Percentiles rank a stretch among this genome's conserved stretches.
Conservation (phyloP, 2,329 filamentous ascomycete species). For the Biscogniauxia marginata region DNA sequence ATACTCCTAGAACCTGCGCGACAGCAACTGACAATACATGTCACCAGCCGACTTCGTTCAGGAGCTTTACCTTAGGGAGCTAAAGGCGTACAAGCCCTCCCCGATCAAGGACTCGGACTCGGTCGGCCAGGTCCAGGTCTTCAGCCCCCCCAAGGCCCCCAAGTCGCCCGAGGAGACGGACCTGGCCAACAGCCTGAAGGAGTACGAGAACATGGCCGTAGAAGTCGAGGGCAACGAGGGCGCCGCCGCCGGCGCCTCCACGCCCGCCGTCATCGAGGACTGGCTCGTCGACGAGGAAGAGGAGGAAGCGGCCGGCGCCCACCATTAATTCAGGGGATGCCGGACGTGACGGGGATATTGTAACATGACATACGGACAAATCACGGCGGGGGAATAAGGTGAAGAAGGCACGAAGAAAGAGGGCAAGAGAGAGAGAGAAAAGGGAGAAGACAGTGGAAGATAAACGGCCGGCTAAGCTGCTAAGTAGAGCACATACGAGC, state of each 20-base stretch:
- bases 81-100: slow-evolving; percentile 90
- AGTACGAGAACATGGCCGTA: slow-evolving; percentile 91
- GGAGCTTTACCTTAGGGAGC: slow-evolving; percentile 94
- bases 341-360: not conserved
- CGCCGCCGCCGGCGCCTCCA: slow-evolving; percentile 55
- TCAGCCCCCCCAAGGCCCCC: slow-evolving; percentile 76
- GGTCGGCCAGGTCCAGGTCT: slow-evolving; percentile 88
- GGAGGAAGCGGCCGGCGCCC: slow-evolving; percentile 54
- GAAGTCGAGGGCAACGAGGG: slow-evolving; percentile 88
- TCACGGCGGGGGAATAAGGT: not conserved
- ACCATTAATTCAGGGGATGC: slow-evolving; percentile 43
- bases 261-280: slow-evolving; percentile 58
- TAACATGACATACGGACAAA: slow-evolving; percentile 4
- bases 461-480: not conserved
- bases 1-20: no score
- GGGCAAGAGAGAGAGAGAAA: slow-evolving; percentile 4
- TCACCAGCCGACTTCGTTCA: slow-evolving; percentile 88
- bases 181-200: slow-evolving; percentile 85
- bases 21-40: not conserved
- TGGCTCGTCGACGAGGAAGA: slow-evolving; percentile 82
- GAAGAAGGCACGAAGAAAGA: not conserved
- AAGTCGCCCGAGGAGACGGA: slow-evolving; percentile 90
- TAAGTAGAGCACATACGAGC: not conserved
- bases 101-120: slow-evolving; percentile 82
- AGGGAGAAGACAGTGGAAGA: slow-evolving; percentile 9